These are phyloP conservation scores for Agaricus bisporus DNA, from an alignment of 768 basidiomycete species.

Conservation along the genomic window DNA sequence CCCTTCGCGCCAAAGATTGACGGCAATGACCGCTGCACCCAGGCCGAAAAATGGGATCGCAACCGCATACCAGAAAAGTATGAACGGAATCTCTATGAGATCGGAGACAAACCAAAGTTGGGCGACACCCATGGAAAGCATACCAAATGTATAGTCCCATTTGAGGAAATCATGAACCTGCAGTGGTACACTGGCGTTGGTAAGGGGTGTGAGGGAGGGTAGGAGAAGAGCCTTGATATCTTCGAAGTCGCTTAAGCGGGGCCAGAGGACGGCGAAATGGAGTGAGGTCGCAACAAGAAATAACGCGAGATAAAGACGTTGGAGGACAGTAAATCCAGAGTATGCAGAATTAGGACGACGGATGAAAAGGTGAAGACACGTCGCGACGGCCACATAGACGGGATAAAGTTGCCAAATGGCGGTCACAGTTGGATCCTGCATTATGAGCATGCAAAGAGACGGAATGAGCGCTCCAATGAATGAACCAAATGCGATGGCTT, in stretches of 20 bases:
- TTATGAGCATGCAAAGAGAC: conserved; percentile 35
- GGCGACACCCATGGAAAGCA: conserved; percentile 33
- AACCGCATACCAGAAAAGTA: conserved; percentile 38
- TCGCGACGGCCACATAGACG: conserved; percentile 35
- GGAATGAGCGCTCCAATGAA: conserved; percentile 41
- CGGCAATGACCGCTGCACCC: conserved; percentile 43
- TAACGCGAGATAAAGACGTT: conserved; percentile 29
- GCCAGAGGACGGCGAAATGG: conserved; percentile 36
- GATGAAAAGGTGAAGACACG: conserved; percentile 30
- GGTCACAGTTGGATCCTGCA: conserved; percentile 37
- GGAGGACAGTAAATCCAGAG: conserved; percentile 32
- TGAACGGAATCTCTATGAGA: conserved; percentile 21
- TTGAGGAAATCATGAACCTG: conserved; percentile 39
- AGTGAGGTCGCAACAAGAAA: conserved; percentile 38
- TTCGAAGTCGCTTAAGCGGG: conserved; percentile 23
- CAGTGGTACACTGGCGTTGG: conserved; percentile 17
- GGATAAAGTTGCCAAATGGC: conserved; percentile 53
- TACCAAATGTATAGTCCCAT: conserved; percentile 42
- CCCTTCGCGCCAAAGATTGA: conserved; percentile 45
- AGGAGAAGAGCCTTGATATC: conserved; percentile 28
- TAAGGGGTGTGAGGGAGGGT: conserved; percentile 27
- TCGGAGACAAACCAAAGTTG: conserved; percentile 43
- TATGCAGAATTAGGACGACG: conserved; percentile 27
- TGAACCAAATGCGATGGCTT: conserved; percentile 47
- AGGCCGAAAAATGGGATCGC: conserved; percentile 40